Evolutionary conservation across 75 land plant species (phyloP).

Genomic region (Pseudotsuga menziesii): DNA sequence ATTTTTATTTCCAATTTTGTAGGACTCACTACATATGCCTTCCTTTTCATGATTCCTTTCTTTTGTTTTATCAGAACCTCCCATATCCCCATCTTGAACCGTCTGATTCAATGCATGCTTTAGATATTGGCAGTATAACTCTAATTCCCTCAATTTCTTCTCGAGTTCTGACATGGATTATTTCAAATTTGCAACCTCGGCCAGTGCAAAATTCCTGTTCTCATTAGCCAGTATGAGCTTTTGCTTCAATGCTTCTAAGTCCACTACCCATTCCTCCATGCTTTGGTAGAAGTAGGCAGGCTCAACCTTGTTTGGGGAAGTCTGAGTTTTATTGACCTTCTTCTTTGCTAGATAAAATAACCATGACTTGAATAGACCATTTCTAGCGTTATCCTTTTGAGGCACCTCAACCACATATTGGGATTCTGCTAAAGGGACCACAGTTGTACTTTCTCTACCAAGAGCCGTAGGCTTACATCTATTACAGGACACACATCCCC

Average conservation of each 20-base stretch:
- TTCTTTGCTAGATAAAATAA: conserved; percentile 29
- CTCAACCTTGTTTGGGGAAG: conserved; percentile 31
- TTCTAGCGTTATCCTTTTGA: conserved; percentile 17
- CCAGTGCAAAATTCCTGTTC: conserved; percentile 56
- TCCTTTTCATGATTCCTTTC: conserved; percentile 20
- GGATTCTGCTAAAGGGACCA: conserved; percentile 30
- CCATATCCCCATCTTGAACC: not conserved
- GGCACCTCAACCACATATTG: conserved; percentile 14
- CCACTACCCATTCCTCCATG: conserved; percentile 37
- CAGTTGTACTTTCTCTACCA: conserved; percentile 15
- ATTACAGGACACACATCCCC: conserved; percentile 34
- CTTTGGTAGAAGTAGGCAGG: conserved; percentile 30
- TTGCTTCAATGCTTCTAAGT: conserved; percentile 47
- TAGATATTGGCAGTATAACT: conserved; percentile 66
- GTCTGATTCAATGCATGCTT: conserved; percentile 48
- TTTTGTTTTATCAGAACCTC: conserved; percentile 12
- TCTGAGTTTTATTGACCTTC: conserved; percentile 27
- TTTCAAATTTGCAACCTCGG: conserved; percentile 70
- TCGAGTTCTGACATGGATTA: conserved; percentile 50
- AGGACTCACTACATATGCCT: conserved; percentile 9
- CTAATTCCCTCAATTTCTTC: conserved; percentile 50
- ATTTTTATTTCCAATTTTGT: conserved; percentile 20
- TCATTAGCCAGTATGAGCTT: conserved; percentile 59
- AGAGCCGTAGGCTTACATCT: conserved; percentile 35
- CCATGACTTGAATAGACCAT: conserved; percentile 33